phyloP scores from a whole-genome alignment of 164 flowering plant species.

The Berberis vulgaris region DNA sequence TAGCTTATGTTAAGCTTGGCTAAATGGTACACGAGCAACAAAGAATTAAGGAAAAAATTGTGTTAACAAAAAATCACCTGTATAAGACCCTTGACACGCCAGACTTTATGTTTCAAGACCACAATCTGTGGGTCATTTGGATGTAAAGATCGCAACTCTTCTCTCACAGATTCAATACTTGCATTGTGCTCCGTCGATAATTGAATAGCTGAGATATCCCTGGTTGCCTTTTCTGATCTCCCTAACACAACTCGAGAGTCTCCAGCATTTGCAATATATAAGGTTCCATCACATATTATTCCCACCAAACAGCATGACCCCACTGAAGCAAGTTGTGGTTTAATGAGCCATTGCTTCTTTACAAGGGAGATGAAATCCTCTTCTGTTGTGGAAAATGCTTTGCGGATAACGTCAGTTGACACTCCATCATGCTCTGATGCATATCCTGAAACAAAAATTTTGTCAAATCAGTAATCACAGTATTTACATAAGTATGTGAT shows the following conservation, averaged over 20 bases:
- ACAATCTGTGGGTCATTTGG: conserved; percentile 95
- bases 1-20: too few species aligned
- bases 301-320: conserved; percentile 96
- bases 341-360: conserved; percentile 48
- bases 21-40: neutral
- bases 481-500: neutral
- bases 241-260: conserved; percentile 90
- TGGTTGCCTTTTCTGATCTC: conserved; percentile 36
- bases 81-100: conserved; percentile 96
- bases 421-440: conserved; percentile 52
- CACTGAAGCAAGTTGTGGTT: conserved; percentile 80
- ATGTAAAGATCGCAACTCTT: conserved; percentile 61
- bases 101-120: conserved; percentile 79
- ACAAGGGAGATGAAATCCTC: conserved; percentile 64
- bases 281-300: conserved; percentile 50
- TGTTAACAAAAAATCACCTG: conserved; percentile 40
- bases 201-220: conserved; percentile 59
- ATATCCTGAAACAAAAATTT: conserved; percentile 42
- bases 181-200: conserved; percentile 90
- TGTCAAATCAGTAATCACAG: neutral
- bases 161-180: conserved; percentile 65
- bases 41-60: neutral
- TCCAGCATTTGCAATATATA: conserved; percentile 82
- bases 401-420: conserved; percentile 61
- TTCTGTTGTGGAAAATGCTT: conserved; percentile 69